Conservation (phyloP, 352 stramenopile genomes). For the Pythium dissimile region DNA sequence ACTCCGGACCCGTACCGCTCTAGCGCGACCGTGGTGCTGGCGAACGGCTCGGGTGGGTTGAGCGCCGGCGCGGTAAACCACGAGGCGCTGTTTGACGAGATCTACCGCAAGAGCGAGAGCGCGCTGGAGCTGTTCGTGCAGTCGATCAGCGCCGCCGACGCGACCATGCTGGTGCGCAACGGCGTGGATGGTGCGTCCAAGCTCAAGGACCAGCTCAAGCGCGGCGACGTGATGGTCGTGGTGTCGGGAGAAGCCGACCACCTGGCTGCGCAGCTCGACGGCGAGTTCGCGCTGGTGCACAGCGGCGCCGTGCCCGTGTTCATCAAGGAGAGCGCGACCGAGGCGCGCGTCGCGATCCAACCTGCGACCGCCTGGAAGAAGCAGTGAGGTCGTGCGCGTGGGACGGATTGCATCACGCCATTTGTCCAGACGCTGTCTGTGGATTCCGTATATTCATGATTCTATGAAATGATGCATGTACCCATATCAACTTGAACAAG, state of each 20-base stretch:
- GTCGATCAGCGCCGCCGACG: slow-evolving; percentile 22
- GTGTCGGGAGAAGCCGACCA: slow-evolving; percentile 36
- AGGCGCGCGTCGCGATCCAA: slow-evolving; percentile 44
- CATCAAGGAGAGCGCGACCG: slow-evolving; percentile 39
- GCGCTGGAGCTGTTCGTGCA: slow-evolving; percentile 57
- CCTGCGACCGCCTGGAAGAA: slow-evolving; percentile 49
- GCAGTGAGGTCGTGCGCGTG: neutral
- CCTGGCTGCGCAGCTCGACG: slow-evolving; percentile 23
- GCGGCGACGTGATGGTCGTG: slow-evolving; percentile 55
- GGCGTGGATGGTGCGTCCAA: slow-evolving; percentile 36
- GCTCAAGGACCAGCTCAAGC: slow-evolving; percentile 50
- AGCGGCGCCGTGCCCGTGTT: slow-evolving; percentile 48
- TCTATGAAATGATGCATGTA: slow-evolving; percentile 5
- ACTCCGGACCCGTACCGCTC: slow-evolving; percentile 56
- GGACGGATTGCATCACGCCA: too few species aligned
- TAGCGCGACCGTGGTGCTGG: slow-evolving; percentile 41
- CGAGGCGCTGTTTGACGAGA: slow-evolving; percentile 43
- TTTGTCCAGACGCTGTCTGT: too few species aligned
- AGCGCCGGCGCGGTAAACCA: neutral
- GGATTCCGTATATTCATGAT: too few species aligned
- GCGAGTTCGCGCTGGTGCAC: slow-evolving; percentile 46
- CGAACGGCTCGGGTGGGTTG: neutral
- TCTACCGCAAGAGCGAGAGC: slow-evolving; percentile 56
- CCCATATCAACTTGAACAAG: slow-evolving; percentile 3
- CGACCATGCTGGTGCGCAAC: slow-evolving; percentile 38